Evolutionary conservation across 441 rosid genomes (phyloP).

Genomic region (Eutrema salsugineum): DNA sequence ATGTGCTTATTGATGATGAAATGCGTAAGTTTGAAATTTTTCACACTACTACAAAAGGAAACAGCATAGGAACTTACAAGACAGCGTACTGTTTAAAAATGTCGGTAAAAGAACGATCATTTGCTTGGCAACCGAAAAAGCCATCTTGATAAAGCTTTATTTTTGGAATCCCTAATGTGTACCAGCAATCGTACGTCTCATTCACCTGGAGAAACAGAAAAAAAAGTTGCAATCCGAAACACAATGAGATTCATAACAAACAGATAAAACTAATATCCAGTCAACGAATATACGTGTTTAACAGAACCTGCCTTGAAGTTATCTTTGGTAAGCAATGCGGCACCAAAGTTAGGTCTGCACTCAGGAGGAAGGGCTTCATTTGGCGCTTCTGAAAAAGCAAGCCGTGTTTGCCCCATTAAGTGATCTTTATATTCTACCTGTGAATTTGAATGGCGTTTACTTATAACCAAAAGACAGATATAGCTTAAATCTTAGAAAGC

Average conservation of each 20-base stretch:
- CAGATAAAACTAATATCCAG: not conserved
- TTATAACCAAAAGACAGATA: not conserved
- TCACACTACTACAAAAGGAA: not conserved
- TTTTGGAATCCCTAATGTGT: conserved; percentile 54
- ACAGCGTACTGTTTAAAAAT: conserved; percentile 45
- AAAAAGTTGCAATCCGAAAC: not conserved
- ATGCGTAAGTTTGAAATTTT: not conserved
- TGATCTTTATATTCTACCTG: conserved; percentile 83
- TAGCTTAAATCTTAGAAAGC: not conserved
- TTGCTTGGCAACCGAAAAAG: conserved; percentile 66
- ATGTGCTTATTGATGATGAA: conserved; percentile 1
- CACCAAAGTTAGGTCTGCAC: conserved; percentile 83
- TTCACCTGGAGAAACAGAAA: conserved; percentile 50
- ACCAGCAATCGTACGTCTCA: conserved; percentile 93
- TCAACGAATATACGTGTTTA: not conserved
- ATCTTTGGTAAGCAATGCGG: conserved; percentile 70
- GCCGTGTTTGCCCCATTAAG: conserved; percentile 52
- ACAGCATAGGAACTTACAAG: conserved; percentile 50
- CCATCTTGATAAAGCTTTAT: conserved; percentile 68
- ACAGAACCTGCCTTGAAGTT: conserved; percentile 58
- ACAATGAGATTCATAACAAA: not conserved
- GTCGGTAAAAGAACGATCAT: conserved; percentile 57
- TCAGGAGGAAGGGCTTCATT: conserved; percentile 80
- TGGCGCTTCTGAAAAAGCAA: conserved; percentile 86
- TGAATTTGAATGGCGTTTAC: not conserved